Evolutionary conservation across 306 rosid species (phyloP), one percentile per base, ranked within the genome.

Genomic region (Macrotyloma uniflorum): DNA sequence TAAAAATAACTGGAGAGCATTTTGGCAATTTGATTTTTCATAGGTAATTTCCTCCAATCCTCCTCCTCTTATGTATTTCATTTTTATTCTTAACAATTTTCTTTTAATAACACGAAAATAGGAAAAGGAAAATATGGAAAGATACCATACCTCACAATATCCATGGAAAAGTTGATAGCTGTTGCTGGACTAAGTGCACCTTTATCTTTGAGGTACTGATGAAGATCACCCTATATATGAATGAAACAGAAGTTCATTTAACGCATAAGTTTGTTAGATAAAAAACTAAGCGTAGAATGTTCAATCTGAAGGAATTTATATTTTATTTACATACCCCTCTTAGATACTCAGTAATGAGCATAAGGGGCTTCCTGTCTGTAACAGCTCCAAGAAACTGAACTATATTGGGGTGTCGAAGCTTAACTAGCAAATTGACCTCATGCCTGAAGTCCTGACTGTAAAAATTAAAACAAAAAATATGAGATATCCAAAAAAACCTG

Each of bases 311-410:
- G 68, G 73, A 64, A 22, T 53, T n/a, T 42, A 38, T 33, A 81
- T 74, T 71, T 72, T 49, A 82, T 57, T 40, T 51, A 57, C 46
- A 75, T 90, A 93, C 99, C 97, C 99, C 99, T 88, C 91, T 87
- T 75, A 96, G 89, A 86, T 91, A 96, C 87, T 96, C 99, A 2
- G 97, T 96, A 70, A 96, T 84, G 83, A 96, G 74, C 99, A 96
- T 91, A 53, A 96, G 94, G 55, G 99, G 99, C 79, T 90, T 96
- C 85, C 88, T 91, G 42, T 96, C 98, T 0, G 99, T 96, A 79
- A 96, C 99, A 83, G 99, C 99, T 85, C 99, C 99, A 82, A 96
- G 99, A 83, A 96, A 96, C 85, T 96, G 99, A 77, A 96, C 99
- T 63, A 96, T 88, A 78, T 96, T 96, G 36, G 99, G 99, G 74